Evolutionary conservation across 805 yeast genomes (phyloP), one percentile per base, ranked within the genome.

Genomic region (Starmerella scarabaei): DNA sequence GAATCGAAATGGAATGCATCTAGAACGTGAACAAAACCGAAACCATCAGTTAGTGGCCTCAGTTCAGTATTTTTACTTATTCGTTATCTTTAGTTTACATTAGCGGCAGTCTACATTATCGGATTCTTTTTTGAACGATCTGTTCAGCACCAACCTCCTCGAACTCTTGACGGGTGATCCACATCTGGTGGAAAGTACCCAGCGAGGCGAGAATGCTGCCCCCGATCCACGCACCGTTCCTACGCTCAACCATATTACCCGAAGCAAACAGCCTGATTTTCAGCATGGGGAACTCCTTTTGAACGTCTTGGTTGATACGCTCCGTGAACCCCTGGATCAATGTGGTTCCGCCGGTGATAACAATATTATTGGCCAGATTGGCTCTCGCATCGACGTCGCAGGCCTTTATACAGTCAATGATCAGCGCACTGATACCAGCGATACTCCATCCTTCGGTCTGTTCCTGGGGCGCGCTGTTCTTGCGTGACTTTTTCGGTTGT

Each of bases 181-280:
- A 86, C 62, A 91, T 81, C 60, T 86, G 96, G 59, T 86, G 96
- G 68, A 86, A 86, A 2, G 94, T 82, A 26, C 96, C 96, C 51
- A 86, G 67, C 38, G 91, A 77, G 5, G 93, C 75, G 41, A 86
- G 64, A 29, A 86, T 85, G 48, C 88, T 77, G 6, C 94, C 95
- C 33, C 96, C 96, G 36, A 86, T 71, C 94, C 95, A 86, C 6
- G 88, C 68, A 44, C 84, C 80, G 55, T 72, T 79, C 48, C 74
- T 72, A 55, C 95, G 71, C 60, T 86, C 95, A 41, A 68, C 68
- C 4, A 77, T 43, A 45, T 59, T 60, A 7, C 95, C 95, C 5
- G 79, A 73, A 2, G 93, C 78, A 50, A 84, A 80, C 26, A 86
- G 69, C 55, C 95, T 67, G 32, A 85, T 75, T 59, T 86, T 86